phyloP scores from a whole-genome alignment of 2,329 filamentous ascomycete genomes.

The Neopestalotiopsis rosae region DNA sequence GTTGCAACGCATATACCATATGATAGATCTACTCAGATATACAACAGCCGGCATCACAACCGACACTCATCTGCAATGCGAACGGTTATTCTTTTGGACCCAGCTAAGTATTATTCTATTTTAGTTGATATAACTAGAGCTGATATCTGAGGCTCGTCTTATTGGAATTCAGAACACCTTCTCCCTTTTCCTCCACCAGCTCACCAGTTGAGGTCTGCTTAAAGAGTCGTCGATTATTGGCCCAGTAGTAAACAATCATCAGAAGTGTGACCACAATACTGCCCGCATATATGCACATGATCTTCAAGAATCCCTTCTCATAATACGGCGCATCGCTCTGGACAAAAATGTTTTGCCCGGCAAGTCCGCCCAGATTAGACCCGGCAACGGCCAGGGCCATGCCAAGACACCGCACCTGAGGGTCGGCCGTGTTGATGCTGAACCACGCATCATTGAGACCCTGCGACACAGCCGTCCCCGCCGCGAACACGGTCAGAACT shows the following conservation, averaged over 20 bases:
- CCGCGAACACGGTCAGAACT: not conserved
- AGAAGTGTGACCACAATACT: not conserved
- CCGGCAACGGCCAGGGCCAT: constrained; percentile 7
- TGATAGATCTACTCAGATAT: too few relatives aligned
- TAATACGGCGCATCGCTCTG: constrained; percentile 12
- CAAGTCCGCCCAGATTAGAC: not conserved
- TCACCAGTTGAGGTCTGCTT: not conserved
- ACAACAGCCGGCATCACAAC: too few relatives aligned
- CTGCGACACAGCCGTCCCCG: not conserved
- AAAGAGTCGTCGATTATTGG: not conserved
- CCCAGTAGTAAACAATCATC: constrained; percentile 12
- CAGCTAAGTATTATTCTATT: too few relatives aligned
- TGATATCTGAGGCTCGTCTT: too few relatives aligned
- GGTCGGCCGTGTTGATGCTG: constrained; percentile 3
- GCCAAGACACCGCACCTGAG: constrained; percentile 1
- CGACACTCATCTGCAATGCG: too few relatives aligned
- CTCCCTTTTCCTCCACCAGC: constrained; percentile 3
- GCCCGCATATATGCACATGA: not conserved
- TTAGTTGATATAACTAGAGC: too few relatives aligned
- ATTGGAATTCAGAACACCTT: not conserved
- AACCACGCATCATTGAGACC: constrained; percentile 7
- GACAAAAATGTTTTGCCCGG: not conserved
- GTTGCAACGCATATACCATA: too few relatives aligned
- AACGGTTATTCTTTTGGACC: too few relatives aligned
- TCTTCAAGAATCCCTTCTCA: constrained; percentile 7